Base-by-base conservation (phyloP, 2,329 filamentous ascomycete genomes). In the Pezicula carpinea region DNA sequence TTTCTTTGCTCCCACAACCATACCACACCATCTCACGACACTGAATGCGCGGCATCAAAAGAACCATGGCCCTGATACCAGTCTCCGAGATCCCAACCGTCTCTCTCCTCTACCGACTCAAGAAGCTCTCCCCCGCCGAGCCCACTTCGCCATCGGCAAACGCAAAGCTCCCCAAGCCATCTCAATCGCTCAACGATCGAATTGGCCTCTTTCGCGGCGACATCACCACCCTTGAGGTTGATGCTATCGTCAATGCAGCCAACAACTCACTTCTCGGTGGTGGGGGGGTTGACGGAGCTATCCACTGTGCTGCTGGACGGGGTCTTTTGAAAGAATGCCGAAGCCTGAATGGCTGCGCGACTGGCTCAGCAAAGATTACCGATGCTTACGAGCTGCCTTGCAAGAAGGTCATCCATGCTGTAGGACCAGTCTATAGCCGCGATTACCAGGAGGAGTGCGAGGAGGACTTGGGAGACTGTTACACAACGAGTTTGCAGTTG, bases 241-340 rank as follows among this genome's bases (percentile, higher is more conserved):
- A 90, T 61, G 85, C 86, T 53, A 93, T 96, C 57, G 91, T 97
- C 65, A 97, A 97, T 65, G 92, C 93, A 1, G 92, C 93, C 38
- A 97, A 97, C 66, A 69, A 68, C 8, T 77, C 76, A 2, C 79
- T 97, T 1, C 75, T 87, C 0, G 90, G 91, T 46, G 93, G 93
- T 44, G 89, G 90, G n/a, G 93, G 93, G 31, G 90, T 97, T 14
- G 86, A 91, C 61, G 87, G 85, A 34, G 87, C 90, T 22, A 96
- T 97, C 58, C 93, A 97, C 65, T 68, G 76, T 23, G 89, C 85
- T 34, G 92, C 93, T 1, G 93, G 93, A 0, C 77, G 70, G 0
- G 66, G 66, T 0, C 78, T 97, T 1, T 54, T 83, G 17, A 61
- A 71, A 7, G 92, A 93, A 69, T 96, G 92, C 66, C 66, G 70